These are phyloP conservation scores for Leishmania braziliensis DNA, from an alignment of 208 protist species.

Conservation along the genomic window DNA sequence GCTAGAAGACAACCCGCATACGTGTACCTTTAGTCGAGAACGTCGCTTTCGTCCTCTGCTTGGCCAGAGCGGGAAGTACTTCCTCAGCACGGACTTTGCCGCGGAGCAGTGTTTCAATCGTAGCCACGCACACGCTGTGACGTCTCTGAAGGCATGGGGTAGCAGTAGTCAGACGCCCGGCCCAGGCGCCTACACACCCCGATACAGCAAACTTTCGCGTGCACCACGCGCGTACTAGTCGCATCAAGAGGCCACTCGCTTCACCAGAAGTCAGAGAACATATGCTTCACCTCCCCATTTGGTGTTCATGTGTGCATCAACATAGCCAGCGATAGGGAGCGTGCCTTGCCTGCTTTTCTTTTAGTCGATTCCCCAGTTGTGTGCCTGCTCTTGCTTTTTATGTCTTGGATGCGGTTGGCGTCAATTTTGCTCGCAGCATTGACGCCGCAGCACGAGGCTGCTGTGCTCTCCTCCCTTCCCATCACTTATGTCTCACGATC, in stretches of 20 bases:
- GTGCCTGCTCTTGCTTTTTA: not conserved
- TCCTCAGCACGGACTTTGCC: slow-evolving; percentile 49
- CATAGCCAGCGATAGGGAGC: not conserved
- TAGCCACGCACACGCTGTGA: not conserved
- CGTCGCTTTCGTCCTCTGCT: slow-evolving; percentile 64
- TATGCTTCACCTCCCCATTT: not conserved
- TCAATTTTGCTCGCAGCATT: not conserved
- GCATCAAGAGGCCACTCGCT: not conserved
- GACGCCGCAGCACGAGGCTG: not conserved
- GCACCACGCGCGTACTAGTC: slow-evolving; percentile 32
- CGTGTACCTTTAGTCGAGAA: slow-evolving; percentile 72
- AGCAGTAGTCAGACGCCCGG: slow-evolving; percentile 45
- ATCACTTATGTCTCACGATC: not conserved
- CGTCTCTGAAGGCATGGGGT: not conserved
- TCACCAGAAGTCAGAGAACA: not conserved
- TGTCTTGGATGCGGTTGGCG: not conserved
- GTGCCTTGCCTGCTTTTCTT: not conserved
- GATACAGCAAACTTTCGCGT: slow-evolving; percentile 67
- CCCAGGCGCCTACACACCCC: slow-evolving; percentile 81
- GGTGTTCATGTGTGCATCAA: not conserved
- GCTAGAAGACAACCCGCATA: slow-evolving; percentile 47
- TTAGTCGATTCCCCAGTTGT: not conserved
- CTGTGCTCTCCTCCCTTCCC: not conserved
- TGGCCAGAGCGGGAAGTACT: slow-evolving; percentile 53
- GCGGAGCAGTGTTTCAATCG: slow-evolving; percentile 41